phyloP scores from a whole-genome alignment of 2,329 filamentous ascomycete species.

The Lecanicillium sp. region DNA sequence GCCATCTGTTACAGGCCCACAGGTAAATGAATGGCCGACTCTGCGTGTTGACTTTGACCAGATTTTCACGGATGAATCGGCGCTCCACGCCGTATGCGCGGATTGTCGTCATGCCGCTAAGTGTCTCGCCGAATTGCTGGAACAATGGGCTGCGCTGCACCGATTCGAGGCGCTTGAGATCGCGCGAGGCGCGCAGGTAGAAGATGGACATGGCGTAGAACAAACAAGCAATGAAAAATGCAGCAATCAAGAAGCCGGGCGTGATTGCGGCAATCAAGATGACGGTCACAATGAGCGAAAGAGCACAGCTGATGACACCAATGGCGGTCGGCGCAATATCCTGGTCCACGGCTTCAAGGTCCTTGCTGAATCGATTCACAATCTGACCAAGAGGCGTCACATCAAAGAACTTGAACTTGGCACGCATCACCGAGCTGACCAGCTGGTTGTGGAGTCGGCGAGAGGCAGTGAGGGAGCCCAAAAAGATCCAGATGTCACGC shows the following conservation, averaged over 20 bases:
- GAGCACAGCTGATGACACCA: constrained; percentile 55
- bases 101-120: constrained; percentile 92
- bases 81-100: constrained; percentile 92
- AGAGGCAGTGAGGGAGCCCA: constrained; percentile 83
- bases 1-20: constrained; percentile 96
- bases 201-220: constrained; percentile 81
- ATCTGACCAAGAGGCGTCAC: constrained; percentile 90
- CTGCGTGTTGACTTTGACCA: constrained; percentile 81
- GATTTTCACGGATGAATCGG: constrained; percentile 87
- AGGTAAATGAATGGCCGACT: constrained; percentile 91
- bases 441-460: constrained; percentile 73
- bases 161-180: constrained; percentile 90
- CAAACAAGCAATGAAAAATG: constrained; percentile 71
- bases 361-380: constrained; percentile 98
- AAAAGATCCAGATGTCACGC: constrained; percentile 84
- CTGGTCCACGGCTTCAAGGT: constrained; percentile 90
- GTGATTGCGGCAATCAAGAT: constrained; percentile 82
- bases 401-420: constrained; percentile 97
- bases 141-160: constrained; percentile 91
- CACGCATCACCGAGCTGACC: constrained; percentile 72
- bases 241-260: constrained; percentile 82
- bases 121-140: constrained; percentile 94
- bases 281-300: constrained; percentile 74
- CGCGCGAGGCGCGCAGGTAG: constrained; percentile 87
- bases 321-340: constrained; percentile 92